Base-by-base conservation (phyloP, 225 moss, liverwort and hornwort genomes). In the Bryoerythrophyllum caledonicum region DNA sequence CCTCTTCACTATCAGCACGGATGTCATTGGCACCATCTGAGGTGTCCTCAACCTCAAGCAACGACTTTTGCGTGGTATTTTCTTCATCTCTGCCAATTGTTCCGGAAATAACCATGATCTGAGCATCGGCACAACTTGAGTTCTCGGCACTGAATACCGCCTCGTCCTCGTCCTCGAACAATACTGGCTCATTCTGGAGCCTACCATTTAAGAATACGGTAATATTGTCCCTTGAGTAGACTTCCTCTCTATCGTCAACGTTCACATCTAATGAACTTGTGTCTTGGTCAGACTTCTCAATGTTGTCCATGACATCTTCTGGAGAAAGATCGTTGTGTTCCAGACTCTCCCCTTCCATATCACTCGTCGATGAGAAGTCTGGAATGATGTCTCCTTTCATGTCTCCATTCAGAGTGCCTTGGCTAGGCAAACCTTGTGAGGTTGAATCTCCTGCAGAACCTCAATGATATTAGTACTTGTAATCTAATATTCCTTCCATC, bases 361-460 rank as follows among this genome's bases (percentile, higher is more conserved):
- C 38, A 23, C 17, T n/a, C 55, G 55, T 37, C 70, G 10, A 60
- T 46, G 60, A 34, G 32, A 68, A 44, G 24, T 70, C 74, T 23
- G 66, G 23, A 44, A 49, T 49, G 6, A 49, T 17, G 7, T 65
- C 38, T 48, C 70, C 48, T 13, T 41, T 63, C 41, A 12, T 15
- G 40, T 69, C 62, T 71, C 38, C 9, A 1, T 9, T 68, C 48
- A 9, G 55, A 32, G n/a, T 37, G 25, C 21, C 63, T 37, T 49
- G 73, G 40, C 63, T 27, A 17, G 69, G 65, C 71, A 62, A 24
- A 43, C 66, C 75, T 27, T 72, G 49, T 14, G 70, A 69, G 60
- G 21, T 75, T 27, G 51, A 41, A 34, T 57, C 58, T 21, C 74
- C 84, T 85, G 84, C 78, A 72, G 28, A 74, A 32, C 24, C 64